Percentiles rank a stretch among this genome's conserved stretches.
Evolutionary conservation across 768 basidiomycete genomes (phyloP).

Genomic region (Hypholoma fasciculare): DNA sequence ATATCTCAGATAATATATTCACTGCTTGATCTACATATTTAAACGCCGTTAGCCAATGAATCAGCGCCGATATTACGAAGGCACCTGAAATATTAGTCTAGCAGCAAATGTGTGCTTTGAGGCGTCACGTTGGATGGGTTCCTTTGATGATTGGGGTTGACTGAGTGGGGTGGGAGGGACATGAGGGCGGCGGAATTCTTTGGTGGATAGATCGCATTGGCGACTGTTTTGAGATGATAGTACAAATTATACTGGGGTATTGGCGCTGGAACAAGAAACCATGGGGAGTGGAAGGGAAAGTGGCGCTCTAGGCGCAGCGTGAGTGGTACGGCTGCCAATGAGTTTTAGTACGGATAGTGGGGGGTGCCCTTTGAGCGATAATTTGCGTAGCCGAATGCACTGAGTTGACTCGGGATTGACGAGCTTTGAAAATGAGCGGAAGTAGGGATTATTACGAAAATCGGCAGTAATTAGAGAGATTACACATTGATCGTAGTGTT

Average conservation of each 20-base stretch:
- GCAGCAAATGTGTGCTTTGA: constrained; percentile 67
- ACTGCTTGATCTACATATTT: constrained; percentile 68
- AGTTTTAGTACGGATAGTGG: constrained; percentile 63
- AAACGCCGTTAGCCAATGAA: too few relatives aligned
- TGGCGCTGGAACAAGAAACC: constrained; percentile 28
- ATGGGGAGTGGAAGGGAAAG: constrained; percentile 38
- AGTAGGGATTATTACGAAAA: constrained; percentile 25
- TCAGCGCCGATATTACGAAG: neutral
- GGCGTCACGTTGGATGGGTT: constrained; percentile 30
- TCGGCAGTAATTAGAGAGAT: constrained; percentile 25
- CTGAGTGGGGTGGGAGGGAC: constrained; percentile 12
- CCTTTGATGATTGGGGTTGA: constrained; percentile 29
- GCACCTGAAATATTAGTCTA: constrained; percentile 61
- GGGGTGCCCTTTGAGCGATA: constrained; percentile 71
- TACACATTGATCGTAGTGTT: constrained; percentile 30
- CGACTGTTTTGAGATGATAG: constrained; percentile 44
- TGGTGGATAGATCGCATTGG: constrained; percentile 21
- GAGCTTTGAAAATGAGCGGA: constrained; percentile 23
- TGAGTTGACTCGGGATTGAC: constrained; percentile 26
- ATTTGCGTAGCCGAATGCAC: constrained; percentile 47
- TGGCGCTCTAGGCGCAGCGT: constrained; percentile 30
- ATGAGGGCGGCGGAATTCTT: constrained; percentile 24
- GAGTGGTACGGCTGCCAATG: constrained; percentile 83
- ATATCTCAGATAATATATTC: constrained; percentile 75
- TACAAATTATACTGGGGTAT: constrained; percentile 61